Evolutionary conservation across 1,284 basidiomycete species (phyloP), one percentile per base, ranked within the genome.

Genomic region (Sporisorium iseilematis-ciliati): DNA sequence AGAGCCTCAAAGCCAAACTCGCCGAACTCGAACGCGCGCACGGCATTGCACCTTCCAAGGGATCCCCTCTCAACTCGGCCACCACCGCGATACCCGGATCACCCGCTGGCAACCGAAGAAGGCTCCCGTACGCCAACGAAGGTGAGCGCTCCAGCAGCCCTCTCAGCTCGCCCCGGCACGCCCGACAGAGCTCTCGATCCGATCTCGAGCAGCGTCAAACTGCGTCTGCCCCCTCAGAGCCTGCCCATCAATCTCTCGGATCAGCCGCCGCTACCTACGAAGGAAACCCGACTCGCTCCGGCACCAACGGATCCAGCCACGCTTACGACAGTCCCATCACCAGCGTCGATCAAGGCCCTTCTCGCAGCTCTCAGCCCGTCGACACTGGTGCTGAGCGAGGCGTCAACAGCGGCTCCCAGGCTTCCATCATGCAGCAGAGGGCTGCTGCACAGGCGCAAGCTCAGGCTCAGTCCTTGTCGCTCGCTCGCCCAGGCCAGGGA

Each of bases 371-470:
- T 11, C 53, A 65, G 12, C 65, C 69, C 20, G 62, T 65, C 46
- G 69, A 76, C 29, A 49, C 49, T 3, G 66, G 62, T 14, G 50
- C 29, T n/a, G 63, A 62, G 14, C 58, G 61, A 40, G n/a, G 48
- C 21, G 43, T 51, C 21, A 46, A 48, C 38, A 58, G 45, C 20
- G 57, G 50, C 21, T 40, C 52, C 12, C 79, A 81, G 23, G 53
- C 57, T 11, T 79, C 78, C 31, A 80, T 81, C 54, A 82, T 82
- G 68, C 75, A 79, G 54, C 79, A 81, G 56, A 64, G 79, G 16
- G 79, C 79, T 0, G 77, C 79, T 21, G 80, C 80, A 11, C 75
- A 77, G 61, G 68, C 77, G 2, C 65, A 72, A 31, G 77, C 77
- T 7, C 65, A 72, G 35, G 77, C 77, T 5, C 76, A 80, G 29